Percentiles rank a stretch among this genome's conserved stretches.
Evolutionary conservation across 352 stramenopile species (phyloP).

Genomic region (Phytophthora pseudosyringae): DNA sequence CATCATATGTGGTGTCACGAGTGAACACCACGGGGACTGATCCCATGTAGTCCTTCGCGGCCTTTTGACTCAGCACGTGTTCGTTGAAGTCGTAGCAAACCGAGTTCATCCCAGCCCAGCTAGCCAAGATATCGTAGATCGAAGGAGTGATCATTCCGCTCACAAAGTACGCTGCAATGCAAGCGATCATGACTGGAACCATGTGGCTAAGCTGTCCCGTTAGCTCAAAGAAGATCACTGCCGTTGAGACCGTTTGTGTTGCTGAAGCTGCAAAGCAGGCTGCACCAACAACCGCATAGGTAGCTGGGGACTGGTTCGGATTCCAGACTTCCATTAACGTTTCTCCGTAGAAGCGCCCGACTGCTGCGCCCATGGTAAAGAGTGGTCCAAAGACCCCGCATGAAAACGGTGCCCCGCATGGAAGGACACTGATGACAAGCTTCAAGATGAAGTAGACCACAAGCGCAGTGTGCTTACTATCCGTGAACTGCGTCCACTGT

Average conservation of each 20-base stretch:
- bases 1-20: slow-evolving; percentile 74
- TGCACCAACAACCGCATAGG: slow-evolving; percentile 92
- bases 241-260: slow-evolving; percentile 90
- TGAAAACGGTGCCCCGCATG: slow-evolving; percentile 75
- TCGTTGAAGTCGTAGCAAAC: slow-evolving; percentile 88
- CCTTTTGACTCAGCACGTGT: slow-evolving; percentile 72
- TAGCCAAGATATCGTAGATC: slow-evolving; percentile 87
- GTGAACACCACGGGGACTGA: slow-evolving; percentile 65
- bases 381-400: slow-evolving; percentile 84
- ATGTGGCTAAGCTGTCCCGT: slow-evolving; percentile 85
- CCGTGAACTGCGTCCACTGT: slow-evolving; percentile 68
- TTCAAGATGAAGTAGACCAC: slow-evolving; percentile 80
- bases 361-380: slow-evolving; percentile 82
- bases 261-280: slow-evolving; percentile 91
- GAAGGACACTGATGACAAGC: slow-evolving; percentile 70
- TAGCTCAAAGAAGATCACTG: slow-evolving; percentile 89
- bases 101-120: slow-evolving; percentile 78
- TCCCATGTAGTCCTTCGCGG: slow-evolving; percentile 70
- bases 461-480: slow-evolving; percentile 62
- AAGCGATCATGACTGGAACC: slow-evolving; percentile 83
- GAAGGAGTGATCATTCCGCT: slow-evolving; percentile 74
- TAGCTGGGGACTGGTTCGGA: slow-evolving; percentile 73
- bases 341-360: slow-evolving; percentile 81
- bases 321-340: slow-evolving; percentile 81
- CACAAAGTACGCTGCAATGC: slow-evolving; percentile 84